phyloP scores from a whole-genome alignment of 495 filamentous ascomycete genomes.

The Podospora comata region DNA sequence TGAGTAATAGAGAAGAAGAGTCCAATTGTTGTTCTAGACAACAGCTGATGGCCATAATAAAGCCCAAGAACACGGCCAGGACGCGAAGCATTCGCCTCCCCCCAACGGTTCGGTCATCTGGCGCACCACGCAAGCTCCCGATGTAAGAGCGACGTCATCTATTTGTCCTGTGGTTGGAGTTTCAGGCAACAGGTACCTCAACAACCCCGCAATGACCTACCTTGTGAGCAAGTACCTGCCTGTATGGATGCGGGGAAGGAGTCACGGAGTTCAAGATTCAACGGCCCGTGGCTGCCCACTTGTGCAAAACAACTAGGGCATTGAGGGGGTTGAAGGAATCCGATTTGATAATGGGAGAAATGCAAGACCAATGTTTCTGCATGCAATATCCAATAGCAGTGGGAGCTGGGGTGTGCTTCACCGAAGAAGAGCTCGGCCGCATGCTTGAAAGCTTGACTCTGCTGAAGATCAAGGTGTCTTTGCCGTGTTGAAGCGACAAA shows the following conservation, averaged over 20 bases:
- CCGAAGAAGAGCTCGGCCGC: not conserved
- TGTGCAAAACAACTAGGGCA: not conserved
- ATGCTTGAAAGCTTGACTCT: not conserved
- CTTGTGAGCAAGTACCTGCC: not conserved
- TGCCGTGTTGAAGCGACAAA: not conserved
- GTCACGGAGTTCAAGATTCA: not conserved
- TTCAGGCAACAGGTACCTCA: not conserved
- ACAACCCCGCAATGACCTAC: not conserved
- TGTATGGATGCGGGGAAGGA: not conserved
- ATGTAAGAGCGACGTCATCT: constrained; percentile 35
- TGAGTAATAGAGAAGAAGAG: not conserved
- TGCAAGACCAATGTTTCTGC: not conserved
- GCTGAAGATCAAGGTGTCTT: not conserved
- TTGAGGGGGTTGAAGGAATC: not conserved
- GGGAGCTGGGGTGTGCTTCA: not conserved
- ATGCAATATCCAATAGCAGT: not conserved
- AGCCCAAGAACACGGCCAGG: not conserved
- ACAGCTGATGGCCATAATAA: not conserved
- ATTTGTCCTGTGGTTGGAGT: constrained; percentile 17
- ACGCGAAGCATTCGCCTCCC: constrained; percentile 11
- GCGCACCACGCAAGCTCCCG: constrained; percentile 12
- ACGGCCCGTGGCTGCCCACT: not conserved
- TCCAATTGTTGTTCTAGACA: constrained; percentile 1
- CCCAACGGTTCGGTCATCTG: constrained; percentile 17
- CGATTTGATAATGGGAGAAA: too few species aligned